A percentile compares a stretch with the other conserved stretches of the same genome.
phyloP scores from a whole-genome alignment of 164 flowering plant genomes.

The Chimonanthus praecox region DNA sequence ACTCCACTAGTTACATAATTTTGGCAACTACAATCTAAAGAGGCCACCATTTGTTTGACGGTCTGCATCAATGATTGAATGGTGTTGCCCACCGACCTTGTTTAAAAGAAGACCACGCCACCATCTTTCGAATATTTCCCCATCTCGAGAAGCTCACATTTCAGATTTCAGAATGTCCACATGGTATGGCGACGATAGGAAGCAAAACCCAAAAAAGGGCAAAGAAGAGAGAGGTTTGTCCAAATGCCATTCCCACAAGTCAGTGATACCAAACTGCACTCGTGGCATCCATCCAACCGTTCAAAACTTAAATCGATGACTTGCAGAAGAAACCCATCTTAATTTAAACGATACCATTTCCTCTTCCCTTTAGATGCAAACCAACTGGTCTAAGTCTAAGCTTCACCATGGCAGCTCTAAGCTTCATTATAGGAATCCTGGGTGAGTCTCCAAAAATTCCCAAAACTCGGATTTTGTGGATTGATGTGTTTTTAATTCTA shows the following conservation, averaged over 20 bases:
- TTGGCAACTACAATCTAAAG: too few species aligned
- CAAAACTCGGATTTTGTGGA: background rate
- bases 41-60: too few species aligned
- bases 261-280: background rate
- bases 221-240: background rate
- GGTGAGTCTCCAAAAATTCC: conserved; percentile 27
- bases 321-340: background rate
- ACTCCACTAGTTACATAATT: too few species aligned
- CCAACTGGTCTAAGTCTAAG: background rate
- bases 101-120: too few species aligned
- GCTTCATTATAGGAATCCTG: conserved; percentile 54
- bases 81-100: too few species aligned
- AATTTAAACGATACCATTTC: background rate
- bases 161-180: too few species aligned
- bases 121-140: too few species aligned
- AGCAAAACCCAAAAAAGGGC: background rate
- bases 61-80: too few species aligned
- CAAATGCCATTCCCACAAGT: background rate
- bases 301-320: background rate
- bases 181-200: too few species aligned
- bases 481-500: background rate
- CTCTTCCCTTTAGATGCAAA: background rate
- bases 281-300: background rate
- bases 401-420: conserved; percentile 35
- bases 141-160: too few species aligned